Percentiles rank a stretch among this genome's conserved stretches.
Conservation (phyloP, 139 green algal species). For the Gonium pectorale region DNA sequence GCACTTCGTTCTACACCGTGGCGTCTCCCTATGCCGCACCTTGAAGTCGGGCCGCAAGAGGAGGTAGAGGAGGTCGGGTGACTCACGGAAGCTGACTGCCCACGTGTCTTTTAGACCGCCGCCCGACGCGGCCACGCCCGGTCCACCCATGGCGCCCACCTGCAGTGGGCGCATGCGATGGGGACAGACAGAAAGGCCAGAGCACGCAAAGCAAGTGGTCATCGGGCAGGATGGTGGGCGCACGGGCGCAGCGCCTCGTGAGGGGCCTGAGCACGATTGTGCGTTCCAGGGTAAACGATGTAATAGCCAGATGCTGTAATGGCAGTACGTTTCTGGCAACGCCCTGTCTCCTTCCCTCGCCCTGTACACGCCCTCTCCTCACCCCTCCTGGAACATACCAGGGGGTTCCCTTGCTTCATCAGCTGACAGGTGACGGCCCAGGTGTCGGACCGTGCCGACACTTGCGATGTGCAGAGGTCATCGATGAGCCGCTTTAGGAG, state of each 20-base stretch:
- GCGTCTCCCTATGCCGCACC: slow-evolving; percentile 3
- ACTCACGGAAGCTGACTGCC: slow-evolving; percentile 24
- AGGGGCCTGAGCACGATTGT: too few species aligned
- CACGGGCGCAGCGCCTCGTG: too few species aligned
- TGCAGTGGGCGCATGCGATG: too few species aligned
- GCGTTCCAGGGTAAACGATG: too few species aligned
- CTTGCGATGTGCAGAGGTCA: background rate
- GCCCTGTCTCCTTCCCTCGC: too few species aligned
- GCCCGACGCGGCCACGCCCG: background rate
- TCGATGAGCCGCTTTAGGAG: slow-evolving; percentile 27
- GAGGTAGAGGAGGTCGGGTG: slow-evolving; percentile 14
- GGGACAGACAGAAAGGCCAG: too few species aligned
- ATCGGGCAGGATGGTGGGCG: too few species aligned
- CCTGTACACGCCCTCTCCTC: too few species aligned
- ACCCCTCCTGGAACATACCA: background rate
- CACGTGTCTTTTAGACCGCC: slow-evolving; percentile 29
- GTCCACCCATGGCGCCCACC: slow-evolving; percentile 5
- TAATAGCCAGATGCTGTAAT: too few species aligned
- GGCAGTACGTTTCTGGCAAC: too few species aligned
- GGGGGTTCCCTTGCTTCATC: slow-evolving; percentile 24
- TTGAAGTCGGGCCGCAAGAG: slow-evolving; percentile 15
- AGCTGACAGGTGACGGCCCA: slow-evolving; percentile 36
- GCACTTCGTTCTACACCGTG: too few species aligned
- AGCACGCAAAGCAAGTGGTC: too few species aligned
- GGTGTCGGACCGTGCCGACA: background rate